Percentiles rank a stretch among this genome's conserved stretches.
These are phyloP conservation scores for Dactylellina drechsleri DNA, from an alignment of 2,329 filamentous ascomycete species.

Conservation along the genomic window DNA sequence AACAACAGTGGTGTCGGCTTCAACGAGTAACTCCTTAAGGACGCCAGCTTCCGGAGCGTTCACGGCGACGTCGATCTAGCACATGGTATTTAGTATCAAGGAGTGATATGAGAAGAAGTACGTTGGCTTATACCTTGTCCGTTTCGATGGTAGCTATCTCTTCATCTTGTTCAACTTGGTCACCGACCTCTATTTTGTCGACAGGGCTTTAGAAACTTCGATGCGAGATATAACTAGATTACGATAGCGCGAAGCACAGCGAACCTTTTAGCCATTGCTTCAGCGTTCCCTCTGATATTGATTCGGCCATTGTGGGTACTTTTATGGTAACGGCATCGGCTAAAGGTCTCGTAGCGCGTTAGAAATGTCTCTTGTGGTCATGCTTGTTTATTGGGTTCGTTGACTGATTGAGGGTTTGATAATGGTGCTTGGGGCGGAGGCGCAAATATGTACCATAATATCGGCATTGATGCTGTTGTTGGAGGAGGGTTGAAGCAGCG, in stretches of 20 bases:
- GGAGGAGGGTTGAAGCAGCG: background rate
- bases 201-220: constrained; percentile 13
- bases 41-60: constrained; percentile 91
- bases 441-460: constrained; percentile 39
- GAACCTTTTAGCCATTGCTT: constrained; percentile 90
- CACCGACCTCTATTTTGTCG: constrained; percentile 74
- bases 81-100: background rate
- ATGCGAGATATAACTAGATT: background rate
- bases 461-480: constrained; percentile 40
- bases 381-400: too few relatives aligned
- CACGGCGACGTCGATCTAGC: constrained; percentile 93
- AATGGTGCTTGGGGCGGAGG: background rate
- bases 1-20: constrained; percentile 92
- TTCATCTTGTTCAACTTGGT: constrained; percentile 93
- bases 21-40: constrained; percentile 90
- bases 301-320: constrained; percentile 98
- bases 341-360: constrained; percentile 15
- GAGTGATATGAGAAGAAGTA: background rate
- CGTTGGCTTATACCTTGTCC: constrained; percentile 77
- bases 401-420: background rate
- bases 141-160: constrained; percentile 99
- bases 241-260: constrained; percentile 54
- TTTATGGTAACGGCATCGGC: constrained; percentile 84
- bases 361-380: constrained; percentile 2
- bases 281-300: constrained; percentile 94